phyloP scores from a whole-genome alignment of 768 basidiomycete species.

The Crepidotus variabilis region DNA sequence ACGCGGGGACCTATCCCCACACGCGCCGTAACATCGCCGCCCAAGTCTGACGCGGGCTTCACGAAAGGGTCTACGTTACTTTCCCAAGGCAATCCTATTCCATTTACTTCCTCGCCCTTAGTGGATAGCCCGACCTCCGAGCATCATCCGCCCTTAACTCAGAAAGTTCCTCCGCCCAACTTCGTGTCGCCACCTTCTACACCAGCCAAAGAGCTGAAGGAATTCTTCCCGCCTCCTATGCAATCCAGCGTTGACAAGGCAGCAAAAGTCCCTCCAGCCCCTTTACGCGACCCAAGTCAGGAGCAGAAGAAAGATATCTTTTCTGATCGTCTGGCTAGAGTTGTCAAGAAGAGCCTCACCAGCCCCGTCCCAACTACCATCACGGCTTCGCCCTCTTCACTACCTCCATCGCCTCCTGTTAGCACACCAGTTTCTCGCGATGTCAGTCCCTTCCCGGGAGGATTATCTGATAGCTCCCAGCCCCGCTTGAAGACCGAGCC shows the following conservation, averaged over 20 bases:
- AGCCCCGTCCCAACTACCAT: background rate
- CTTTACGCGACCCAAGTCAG: constrained; percentile 14
- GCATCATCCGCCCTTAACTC: constrained; percentile 16
- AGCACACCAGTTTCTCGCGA: constrained; percentile 3
- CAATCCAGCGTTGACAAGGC: background rate
- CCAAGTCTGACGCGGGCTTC: constrained; percentile 29
- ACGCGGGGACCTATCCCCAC: constrained; percentile 19
- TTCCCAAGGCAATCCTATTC: constrained; percentile 8
- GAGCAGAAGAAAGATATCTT: constrained; percentile 33
- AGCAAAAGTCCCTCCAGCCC: background rate
- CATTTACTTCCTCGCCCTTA: constrained; percentile 7
- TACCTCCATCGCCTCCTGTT: background rate
- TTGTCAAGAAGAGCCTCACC: constrained; percentile 25
- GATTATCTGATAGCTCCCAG: constrained; percentile 8
- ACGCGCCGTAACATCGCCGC: constrained; percentile 12
- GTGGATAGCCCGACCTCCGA: constrained; percentile 23
- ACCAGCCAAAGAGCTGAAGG: constrained; percentile 21
- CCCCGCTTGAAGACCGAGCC: constrained; percentile 1
- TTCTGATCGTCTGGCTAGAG: constrained; percentile 38
- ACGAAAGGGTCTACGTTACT: constrained; percentile 34
- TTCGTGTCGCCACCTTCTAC: constrained; percentile 34
- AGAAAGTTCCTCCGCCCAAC: constrained; percentile 28
- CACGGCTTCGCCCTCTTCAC: background rate
- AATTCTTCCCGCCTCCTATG: constrained; percentile 1
- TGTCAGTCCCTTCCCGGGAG: constrained; percentile 8